A percentile compares a stretch with the other conserved stretches of the same genome.
Evolutionary conservation across 108 stramenopile species (phyloP).

Genomic region (Cyclotella distinguenda): DNA sequence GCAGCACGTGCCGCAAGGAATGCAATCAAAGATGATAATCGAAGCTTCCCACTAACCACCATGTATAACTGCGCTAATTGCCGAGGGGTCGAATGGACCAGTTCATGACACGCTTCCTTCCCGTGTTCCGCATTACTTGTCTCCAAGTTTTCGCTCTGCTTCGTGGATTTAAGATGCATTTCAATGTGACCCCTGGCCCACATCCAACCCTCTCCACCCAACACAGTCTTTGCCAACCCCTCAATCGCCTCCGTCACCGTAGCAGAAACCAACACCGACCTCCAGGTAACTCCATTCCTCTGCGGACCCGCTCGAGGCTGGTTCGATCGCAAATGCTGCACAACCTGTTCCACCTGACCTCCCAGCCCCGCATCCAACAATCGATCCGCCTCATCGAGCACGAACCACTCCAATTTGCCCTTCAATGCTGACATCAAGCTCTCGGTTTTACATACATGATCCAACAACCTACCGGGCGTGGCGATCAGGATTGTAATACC

Average conservation of each 20-base stretch:
- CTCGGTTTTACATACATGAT: conserved; percentile 91
- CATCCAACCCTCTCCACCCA: conserved; percentile 66
- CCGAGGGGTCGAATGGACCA: conserved; percentile 72
- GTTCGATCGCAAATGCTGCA: conserved; percentile 75
- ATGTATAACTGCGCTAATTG: conserved; percentile 90
- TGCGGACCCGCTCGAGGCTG: conserved; percentile 44
- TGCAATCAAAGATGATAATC: conserved; percentile 82
- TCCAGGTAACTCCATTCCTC: conserved; percentile 51
- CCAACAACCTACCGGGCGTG: conserved; percentile 95
- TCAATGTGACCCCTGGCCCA: conserved; percentile 61
- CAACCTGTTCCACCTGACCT: conserved; percentile 86
- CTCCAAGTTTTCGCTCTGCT: neutral
- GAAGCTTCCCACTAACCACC: conserved; percentile 87
- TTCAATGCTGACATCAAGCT: conserved; percentile 66
- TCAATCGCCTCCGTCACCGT: conserved; percentile 74
- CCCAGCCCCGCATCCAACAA: conserved; percentile 93
- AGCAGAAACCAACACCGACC: conserved; percentile 87
- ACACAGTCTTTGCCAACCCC: conserved; percentile 57
- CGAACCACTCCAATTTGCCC: conserved; percentile 81
- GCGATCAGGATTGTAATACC: conserved; percentile 91
- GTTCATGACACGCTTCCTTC: conserved; percentile 25
- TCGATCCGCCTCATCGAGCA: conserved; percentile 95
- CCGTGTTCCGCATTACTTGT: conserved; percentile 7
- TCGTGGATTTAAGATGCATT: no score
- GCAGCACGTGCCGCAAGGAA: conserved; percentile 77